Base-by-base conservation (phyloP, 106 monocot genomes). In the Dendrobium chrysotoxum region DNA sequence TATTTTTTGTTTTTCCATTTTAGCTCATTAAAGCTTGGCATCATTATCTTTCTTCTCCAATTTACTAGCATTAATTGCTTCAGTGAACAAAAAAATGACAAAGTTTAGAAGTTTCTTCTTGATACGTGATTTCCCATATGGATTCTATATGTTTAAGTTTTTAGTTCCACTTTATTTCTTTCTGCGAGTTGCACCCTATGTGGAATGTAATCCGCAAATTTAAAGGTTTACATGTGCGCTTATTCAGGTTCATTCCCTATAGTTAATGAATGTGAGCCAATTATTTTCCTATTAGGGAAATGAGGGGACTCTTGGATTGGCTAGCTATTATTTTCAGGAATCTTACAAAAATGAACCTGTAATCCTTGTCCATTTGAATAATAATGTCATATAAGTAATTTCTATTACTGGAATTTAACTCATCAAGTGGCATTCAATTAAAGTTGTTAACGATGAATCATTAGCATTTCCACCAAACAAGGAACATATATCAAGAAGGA, bases 91-190 rank as follows among this genome's bases (percentile, higher is more conserved):
- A 46, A 46, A 11, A 13, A 17, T 20, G 40, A 41, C 15, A n/a
- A n/a, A 73, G 7, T 40, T 68, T 68, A 28, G n/a, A 68, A 31
- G 0, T 68, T 28, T 10, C 4, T 15, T 70, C 15, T 31, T 70
- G 70, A 15, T 70, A 70, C 31, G 31, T 31, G 30, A 31, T 70
- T 30, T 70, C 31, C 31, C 35, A 15, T 28, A 31, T 61, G 21
- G n/a, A 61, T 61, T 21, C n/a, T 61, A 61, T n/a, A 23, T 23
- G 23, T n/a, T 23, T 61, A 61, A 23, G 2, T 61, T 61, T 23
- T 61, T 61, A 61, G 5, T 61, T 61, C n/a, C 7, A 61, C 58
- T 70, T 70, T 70, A 35, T 70, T 70, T 70, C 12, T 70, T 70
- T 70, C 12, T 70, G 8, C 26, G 5, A 25, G 25, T 26, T 64